Conservation (phyloP, 2,329 filamentous ascomycete genomes). For the Fusarium irregulare region DNA sequence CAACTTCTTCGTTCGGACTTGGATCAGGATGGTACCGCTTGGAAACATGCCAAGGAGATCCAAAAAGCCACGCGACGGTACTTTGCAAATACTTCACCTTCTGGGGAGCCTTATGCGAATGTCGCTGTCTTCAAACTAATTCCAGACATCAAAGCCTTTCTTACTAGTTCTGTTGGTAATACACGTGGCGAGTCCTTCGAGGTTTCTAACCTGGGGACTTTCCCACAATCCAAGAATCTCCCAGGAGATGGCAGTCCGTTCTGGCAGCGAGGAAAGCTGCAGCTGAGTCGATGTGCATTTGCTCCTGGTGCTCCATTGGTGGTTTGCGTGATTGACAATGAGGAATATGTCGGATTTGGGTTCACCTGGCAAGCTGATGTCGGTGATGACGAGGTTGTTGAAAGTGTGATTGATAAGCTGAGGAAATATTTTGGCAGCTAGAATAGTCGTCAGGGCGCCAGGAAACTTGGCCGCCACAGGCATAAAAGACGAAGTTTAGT, state of each 20-base stretch:
- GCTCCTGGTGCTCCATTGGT: slow-evolving; percentile 2
- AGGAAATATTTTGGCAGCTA: not conserved
- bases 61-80: slow-evolving; percentile 6
- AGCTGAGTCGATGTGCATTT: slow-evolving; percentile 7
- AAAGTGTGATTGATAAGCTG: not conserved
- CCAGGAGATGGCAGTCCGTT: not conserved
- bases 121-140: slow-evolving; percentile 5
- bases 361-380: slow-evolving; percentile 8
- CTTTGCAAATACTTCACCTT: slow-evolving; percentile 1
- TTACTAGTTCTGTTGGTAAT: not conserved
- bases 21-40: not conserved
- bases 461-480: not conserved
- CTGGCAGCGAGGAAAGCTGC: not conserved
- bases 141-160: not conserved
- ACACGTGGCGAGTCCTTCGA: slow-evolving; percentile 11
- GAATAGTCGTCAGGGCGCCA: not conserved
- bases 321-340: not conserved
- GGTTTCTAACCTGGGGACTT: slow-evolving; percentile 2
- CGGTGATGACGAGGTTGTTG: not conserved
- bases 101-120: not conserved
- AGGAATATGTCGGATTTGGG: not conserved
- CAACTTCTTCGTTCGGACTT: not conserved
- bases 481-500: not conserved
- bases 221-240: not conserved
- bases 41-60: slow-evolving; percentile 3